These are phyloP conservation scores for Talaromyces thailandensis DNA, from an alignment of 495 filamentous ascomycete species.

Conservation along the genomic window DNA sequence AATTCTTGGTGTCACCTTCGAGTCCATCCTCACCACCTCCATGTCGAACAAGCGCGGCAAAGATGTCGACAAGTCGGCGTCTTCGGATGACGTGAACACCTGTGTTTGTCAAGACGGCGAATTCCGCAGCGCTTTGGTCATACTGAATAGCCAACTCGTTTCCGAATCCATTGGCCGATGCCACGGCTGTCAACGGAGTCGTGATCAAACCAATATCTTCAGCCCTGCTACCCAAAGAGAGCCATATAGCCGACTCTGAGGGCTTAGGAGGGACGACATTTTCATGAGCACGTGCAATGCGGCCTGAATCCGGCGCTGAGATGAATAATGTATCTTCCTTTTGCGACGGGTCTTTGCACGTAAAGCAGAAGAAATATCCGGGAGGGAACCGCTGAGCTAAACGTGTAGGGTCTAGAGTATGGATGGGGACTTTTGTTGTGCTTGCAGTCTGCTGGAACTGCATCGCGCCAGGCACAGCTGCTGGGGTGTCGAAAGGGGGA, in stretches of 20 bases:
- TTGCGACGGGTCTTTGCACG: slow-evolving; percentile 41
- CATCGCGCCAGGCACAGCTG: slow-evolving; percentile 10
- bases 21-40: slow-evolving; percentile 70
- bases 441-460: slow-evolving; percentile 17
- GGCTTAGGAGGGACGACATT: slow-evolving; percentile 37
- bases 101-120: slow-evolving; percentile 83
- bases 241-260: slow-evolving; percentile 65
- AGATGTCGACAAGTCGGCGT: slow-evolving; percentile 82
- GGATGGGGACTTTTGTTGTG: slow-evolving; percentile 25
- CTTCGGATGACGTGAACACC: slow-evolving; percentile 80
- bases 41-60: slow-evolving; percentile 66
- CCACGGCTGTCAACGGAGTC: slow-evolving; percentile 54
- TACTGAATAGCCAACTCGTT: slow-evolving; percentile 95
- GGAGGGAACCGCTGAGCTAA: slow-evolving; percentile 66
- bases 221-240: slow-evolving; percentile 58
- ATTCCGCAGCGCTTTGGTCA: slow-evolving; percentile 67
- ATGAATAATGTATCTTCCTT: slow-evolving; percentile 65
- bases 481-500: slow-evolving; percentile 51
- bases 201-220: slow-evolving; percentile 73
- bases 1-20: slow-evolving; percentile 70
- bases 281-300: slow-evolving; percentile 54
- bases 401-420: slow-evolving; percentile 43
- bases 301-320: slow-evolving; percentile 77
- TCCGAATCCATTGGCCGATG: slow-evolving; percentile 73
- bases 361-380: slow-evolving; percentile 83